Conservation (phyloP, 495 filamentous ascomycete species). For the Daldinia childiae region DNA sequence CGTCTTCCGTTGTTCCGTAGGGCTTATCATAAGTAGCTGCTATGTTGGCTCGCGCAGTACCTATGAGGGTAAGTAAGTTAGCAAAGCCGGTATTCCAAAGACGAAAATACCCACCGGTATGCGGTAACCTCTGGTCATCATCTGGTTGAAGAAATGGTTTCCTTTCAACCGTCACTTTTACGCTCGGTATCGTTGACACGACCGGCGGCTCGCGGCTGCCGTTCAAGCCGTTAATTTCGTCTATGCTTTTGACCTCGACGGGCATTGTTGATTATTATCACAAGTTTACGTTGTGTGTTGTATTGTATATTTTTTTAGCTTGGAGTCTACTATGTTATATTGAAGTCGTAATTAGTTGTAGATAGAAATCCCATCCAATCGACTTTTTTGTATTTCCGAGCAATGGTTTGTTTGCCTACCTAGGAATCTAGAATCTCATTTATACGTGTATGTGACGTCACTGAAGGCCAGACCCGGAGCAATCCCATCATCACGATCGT, state of each 20-base stretch:
- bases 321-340: no score
- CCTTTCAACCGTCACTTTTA: conserved; percentile 38
- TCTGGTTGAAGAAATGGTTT: conserved; percentile 43
- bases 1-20: conserved; percentile 43
- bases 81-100: background rate
- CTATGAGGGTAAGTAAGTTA: conserved; percentile 12
- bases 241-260: conserved; percentile 16
- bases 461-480: conserved; percentile 24
- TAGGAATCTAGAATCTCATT: background rate
- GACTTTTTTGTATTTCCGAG: conserved; percentile 19
- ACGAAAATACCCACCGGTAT: conserved; percentile 22
- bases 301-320: no score
- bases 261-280: conserved; percentile 13
- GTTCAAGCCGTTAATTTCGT: conserved; percentile 5
- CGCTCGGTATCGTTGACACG: conserved; percentile 28
- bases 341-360: no score
- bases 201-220: conserved; percentile 10
- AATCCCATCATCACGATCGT: conserved; percentile 9
- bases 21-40: conserved; percentile 47
- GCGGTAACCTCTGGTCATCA: conserved; percentile 33
- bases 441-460: conserved; percentile 19
- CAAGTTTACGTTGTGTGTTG: background rate
- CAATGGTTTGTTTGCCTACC: background rate
- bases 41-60: conserved; percentile 50
- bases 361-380: background rate